Base-by-base conservation (phyloP, 495 filamentous ascomycete species). In the Neurospora sp. region DNA sequence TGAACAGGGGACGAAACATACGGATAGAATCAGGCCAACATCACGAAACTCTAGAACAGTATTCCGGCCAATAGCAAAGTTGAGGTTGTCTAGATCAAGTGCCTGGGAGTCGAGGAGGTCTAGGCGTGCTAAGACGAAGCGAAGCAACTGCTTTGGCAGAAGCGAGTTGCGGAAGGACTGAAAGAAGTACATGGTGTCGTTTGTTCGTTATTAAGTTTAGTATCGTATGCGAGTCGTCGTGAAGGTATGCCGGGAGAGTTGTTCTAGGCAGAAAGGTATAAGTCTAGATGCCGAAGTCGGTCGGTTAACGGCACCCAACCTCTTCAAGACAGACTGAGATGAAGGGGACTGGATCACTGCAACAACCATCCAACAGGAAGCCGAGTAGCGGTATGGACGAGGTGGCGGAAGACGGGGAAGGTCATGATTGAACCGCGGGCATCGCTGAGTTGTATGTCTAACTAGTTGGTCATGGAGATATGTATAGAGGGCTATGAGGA, bases 71-170 rank as follows among this genome's bases (percentile, higher is more conserved):
- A 90, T 87, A 31, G 88, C 87, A 73, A 95, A 88, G 73, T 94
- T 92, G 72, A 96, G 79, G 73, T 92, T 91, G 68, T 94, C 92
- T 38, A 91, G 84, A 74, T 97, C 92, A 45, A 97, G 77, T 3
- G 90, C 89, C 76, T 94, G 89, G 38, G 90, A 90, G 76, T 98
- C 94, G 37, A 98, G 86, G 37, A 97, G 80, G 70, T 94, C 93
- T 48, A 95, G 81, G 71, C 91, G 89, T 5, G 91, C 91, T 38
- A 98, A 82, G 35, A 89, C 92, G 80, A 94, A 96, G 74, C 91
- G 89, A 68, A 97, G 85, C 71, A 96, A 83, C 76, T 90, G 88
- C 84, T 94, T 94, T 82, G 93, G 91, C 82, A 96, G 89, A 75
- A 88, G 91, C 44, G 91, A 86, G 72, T 74, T 80, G 74, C 80